Conservation (phyloP, 768 basidiomycete species). For the Kwoniella botswanensis region DNA sequence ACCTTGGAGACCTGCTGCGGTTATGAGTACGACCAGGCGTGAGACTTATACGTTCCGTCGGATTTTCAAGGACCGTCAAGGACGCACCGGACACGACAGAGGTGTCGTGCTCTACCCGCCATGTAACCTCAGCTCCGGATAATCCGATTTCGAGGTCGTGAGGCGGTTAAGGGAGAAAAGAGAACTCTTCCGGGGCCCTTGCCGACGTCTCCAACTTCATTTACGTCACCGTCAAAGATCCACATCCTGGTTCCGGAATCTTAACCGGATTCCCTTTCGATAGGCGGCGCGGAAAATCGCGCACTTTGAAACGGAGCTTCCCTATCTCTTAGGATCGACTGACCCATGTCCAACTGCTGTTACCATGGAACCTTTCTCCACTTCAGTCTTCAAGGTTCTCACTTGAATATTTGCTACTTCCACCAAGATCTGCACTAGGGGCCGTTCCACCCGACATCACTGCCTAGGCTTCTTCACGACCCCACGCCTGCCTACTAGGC, state of each 20-base stretch:
- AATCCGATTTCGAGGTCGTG: conserved; percentile 75
- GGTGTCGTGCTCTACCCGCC: conserved; percentile 73
- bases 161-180: conserved; percentile 78
- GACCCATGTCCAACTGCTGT: conserved; percentile 85
- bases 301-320: conserved; percentile 74
- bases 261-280: conserved; percentile 80
- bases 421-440: conserved; percentile 87
- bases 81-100: conserved; percentile 75
- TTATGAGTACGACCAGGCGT: conserved; percentile 76
- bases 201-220: conserved; percentile 68
- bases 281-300: conserved; percentile 69
- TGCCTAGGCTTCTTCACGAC: conserved; percentile 79
- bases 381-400: conserved; percentile 86
- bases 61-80: conserved; percentile 81
- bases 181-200: conserved; percentile 76
- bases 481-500: conserved; percentile 67
- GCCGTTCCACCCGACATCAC: conserved; percentile 74
- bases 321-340: conserved; percentile 82
- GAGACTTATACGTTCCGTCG: conserved; percentile 74
- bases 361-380: conserved; percentile 87
- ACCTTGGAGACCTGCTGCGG: conserved; percentile 77
- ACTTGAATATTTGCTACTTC: conserved; percentile 88
- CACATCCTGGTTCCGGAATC: conserved; percentile 77
- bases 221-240: conserved; percentile 68
- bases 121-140: conserved; percentile 75